phyloP scores from a whole-genome alignment of 148 eudicot genomes.

The Rhododendron ferrugineum region DNA sequence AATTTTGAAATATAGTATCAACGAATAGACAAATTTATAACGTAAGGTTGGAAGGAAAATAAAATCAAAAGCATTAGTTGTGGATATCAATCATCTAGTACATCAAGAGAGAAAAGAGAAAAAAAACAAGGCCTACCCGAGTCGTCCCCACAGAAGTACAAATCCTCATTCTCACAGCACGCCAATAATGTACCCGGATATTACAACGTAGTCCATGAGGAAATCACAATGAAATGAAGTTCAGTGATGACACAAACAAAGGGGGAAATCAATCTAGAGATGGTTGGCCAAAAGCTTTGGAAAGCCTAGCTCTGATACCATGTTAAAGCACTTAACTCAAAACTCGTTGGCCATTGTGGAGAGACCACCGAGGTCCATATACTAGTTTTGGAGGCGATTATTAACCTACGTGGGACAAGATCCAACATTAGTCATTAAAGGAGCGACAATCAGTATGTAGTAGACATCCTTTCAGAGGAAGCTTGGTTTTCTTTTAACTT shows the following conservation, averaged over 20 bases:
- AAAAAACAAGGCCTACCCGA: background rate
- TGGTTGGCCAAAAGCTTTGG: background rate
- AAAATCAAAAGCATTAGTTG: background rate
- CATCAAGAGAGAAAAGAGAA: background rate
- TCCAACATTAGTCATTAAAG: background rate
- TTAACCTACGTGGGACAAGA: background rate
- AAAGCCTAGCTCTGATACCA: background rate
- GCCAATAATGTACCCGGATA: background rate
- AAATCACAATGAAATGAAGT: background rate
- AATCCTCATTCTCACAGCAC: background rate
- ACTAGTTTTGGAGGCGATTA: background rate
- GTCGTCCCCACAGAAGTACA: background rate
- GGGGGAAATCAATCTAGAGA: background rate
- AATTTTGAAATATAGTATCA: background rate
- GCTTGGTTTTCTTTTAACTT: conserved; percentile 4
- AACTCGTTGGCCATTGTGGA: background rate
- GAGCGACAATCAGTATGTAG: background rate
- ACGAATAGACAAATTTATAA: background rate
- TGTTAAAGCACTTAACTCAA: background rate
- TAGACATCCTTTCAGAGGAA: background rate
- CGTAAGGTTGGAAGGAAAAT: background rate
- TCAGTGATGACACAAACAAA: background rate
- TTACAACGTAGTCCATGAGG: background rate
- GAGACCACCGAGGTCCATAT: background rate
- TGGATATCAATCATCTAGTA: background rate